Base-by-base conservation (phyloP, 768 basidiomycete genomes). In the Psilocybe cubensis region DNA sequence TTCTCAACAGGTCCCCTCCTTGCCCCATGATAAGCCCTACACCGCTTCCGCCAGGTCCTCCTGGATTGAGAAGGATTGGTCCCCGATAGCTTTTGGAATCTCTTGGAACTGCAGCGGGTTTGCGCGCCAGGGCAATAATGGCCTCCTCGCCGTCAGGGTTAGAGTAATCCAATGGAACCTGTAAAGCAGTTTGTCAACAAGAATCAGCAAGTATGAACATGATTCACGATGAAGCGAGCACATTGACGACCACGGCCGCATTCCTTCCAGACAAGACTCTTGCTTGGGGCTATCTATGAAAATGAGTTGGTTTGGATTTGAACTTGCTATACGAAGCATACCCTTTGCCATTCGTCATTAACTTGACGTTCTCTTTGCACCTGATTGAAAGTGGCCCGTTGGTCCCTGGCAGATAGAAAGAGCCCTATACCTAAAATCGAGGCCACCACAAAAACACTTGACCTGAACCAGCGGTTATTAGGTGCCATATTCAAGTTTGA, bases 1-100 rank as follows among this genome's bases (percentile, higher is more conserved):
- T 29, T 8, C 68, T 63, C 10, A 81, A 49, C 1, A 51, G 28
- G 9, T 63, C 55, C 1, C 73, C 79, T 33, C 12, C 23, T 0
- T 35, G 2, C 3, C 14, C n/a, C 4, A 62, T 24, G 21, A 76
- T 58, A 0, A 72, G 21, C 3, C 67, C 63, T 5, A 80, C 73
- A 3, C 81, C 79, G 55, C 77, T 76, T 2, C 74, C 76, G 7
- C 80, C 81, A 1, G 80, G 81, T 0, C 81, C 80, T n/a, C 80
- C 78, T 1, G 79, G 80, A 51, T 81, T 81, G 60, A 79, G 69
- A 3, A 81, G 63, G 11, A 81, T 67, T 1, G 79, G 79, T 0
- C 81, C 81, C 23, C 73, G 74, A 57, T 80, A 81, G 5, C 28
- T 21, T 3, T 64, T 56, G 0, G 71, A 70, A 14, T 43, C 56